Base-by-base conservation (phyloP, 768 basidiomycete genomes). In the Mycena rosella region DNA sequence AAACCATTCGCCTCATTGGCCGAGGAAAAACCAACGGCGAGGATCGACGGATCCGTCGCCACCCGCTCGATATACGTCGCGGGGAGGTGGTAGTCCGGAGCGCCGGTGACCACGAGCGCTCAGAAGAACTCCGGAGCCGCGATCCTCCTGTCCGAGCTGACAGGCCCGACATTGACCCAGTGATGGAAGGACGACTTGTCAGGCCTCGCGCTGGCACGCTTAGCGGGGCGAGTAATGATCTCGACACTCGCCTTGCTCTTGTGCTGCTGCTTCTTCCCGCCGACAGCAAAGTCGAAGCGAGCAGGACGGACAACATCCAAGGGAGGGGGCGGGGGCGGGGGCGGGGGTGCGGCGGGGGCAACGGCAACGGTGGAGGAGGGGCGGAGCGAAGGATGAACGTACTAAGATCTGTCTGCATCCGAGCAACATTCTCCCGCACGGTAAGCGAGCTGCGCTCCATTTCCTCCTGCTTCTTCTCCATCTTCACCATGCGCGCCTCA, bases 51-150 rank as follows among this genome's bases (percentile, higher is more conserved):
- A 4, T 55, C 32, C 18, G 10, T 8, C 8, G 22, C n/a, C 0
- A 48, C 13, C 18, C 62, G 30, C 61, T 63, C 62, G n/a, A 55
- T 48, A 34, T 55, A 63, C 5, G 15, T 18, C 10, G 44, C 15
- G 2, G 51, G 60, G n/a, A 53, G 38, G 40, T 3, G 2, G 11
- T 40, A 53, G 10, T 10, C 10, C 5, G 51, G 27, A 2, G 5
- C 30, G 0, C 20, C 61, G 1, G 22, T 18, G 1, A 34, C 52
- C 20, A 55, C 14, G 2, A 63, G 42, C 52, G 34, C 55, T 44
- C 6, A 47, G 53, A 63, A 63, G 22, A 63, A 5, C 5, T 5
- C 14, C n/a, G 53, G 44, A 24, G 62, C 34, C 0, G 32, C 3
- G 44, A 36, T 26, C 44, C 29, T 54, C 2, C 32, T 36, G 53